Evolutionary conservation across 257 asterid genomes (phyloP), one percentile per base, ranked within the genome.

Genomic region (Scutellaria barbata): DNA sequence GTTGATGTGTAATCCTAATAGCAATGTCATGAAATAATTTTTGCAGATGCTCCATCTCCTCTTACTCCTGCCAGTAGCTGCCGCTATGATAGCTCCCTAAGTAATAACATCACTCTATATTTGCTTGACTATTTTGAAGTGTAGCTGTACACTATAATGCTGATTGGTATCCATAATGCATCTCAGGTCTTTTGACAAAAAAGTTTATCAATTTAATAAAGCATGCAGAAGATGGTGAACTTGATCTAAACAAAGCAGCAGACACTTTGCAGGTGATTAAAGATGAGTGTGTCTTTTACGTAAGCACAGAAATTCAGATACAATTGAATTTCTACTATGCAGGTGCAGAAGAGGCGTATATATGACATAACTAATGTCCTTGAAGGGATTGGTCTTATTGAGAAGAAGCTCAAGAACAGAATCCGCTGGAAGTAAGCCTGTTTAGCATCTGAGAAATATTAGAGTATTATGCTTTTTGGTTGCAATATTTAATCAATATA

Each of bases 301-400:
- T n/a, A 41, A 17, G 52, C 48, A 16, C 46, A 56, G 56, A 66
- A 55, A 30, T 69, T 64, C 50, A 66, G 50, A 30, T 69, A 59
- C 50, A 66, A 57, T 39, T 41, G 51, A 20, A 63, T 69, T 73
- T 58, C 22, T 50, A 65, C 41, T 71, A 16, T 67, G 76, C 79
- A 85, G 89, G 89, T 85, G 50, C 89, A 85, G 65, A 85, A 85
- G 82, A 82, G 89, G 82, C 85, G 97, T 69, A 92, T 92, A 76
- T 92, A 92, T 79, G 97, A 90, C 80, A 92, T 92, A 69, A 92
- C 98, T 41, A 92, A 90, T 82, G 98, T 92, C 73, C 98, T 92
- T 69, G 98, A 92, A 79, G 98, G 98, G 63, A 92, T 92, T 80
- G 95, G 96, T 77, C 97, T 90, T 35, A 92, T 92, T 73, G 98